phyloP scores from a whole-genome alignment of 208 protist species.

The Crithidia sp. region DNA sequence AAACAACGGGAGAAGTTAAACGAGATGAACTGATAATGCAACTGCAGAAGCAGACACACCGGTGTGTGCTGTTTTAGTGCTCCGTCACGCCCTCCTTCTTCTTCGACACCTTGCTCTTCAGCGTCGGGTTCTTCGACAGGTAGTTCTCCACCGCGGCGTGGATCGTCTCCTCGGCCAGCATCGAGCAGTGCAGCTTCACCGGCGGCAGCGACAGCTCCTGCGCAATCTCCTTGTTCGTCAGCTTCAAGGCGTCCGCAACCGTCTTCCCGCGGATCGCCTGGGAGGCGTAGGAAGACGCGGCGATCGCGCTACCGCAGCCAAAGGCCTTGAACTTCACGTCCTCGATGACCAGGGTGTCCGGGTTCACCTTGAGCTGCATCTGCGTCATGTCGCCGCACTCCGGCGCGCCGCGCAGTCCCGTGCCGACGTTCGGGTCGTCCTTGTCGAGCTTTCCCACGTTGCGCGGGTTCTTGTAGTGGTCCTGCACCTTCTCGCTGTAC shows the following conservation, averaged over 20 bases:
- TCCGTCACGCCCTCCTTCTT: slow-evolving; percentile 17
- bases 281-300: slow-evolving; percentile 97
- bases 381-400: slow-evolving; percentile 99
- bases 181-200: slow-evolving; percentile 99
- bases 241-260: slow-evolving; percentile 94
- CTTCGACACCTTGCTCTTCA: slow-evolving; percentile 88
- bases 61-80: slow-evolving; percentile 1
- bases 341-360: slow-evolving; percentile 90
- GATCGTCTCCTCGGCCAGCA: slow-evolving; percentile 99
- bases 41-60: too few relatives aligned
- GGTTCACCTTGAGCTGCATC: slow-evolving; percentile 97
- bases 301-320: slow-evolving; percentile 99
- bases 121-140: slow-evolving; percentile 92
- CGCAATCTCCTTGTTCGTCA: slow-evolving; percentile 99
- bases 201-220: slow-evolving; percentile 98
- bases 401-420: slow-evolving; percentile 97
- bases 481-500: slow-evolving; percentile 97
- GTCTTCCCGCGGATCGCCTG: slow-evolving; percentile 98
- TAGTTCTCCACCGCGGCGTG: slow-evolving; percentile 98
- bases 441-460: slow-evolving; percentile 98
- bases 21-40: too few relatives aligned
- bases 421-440: slow-evolving; percentile 95
- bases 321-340: slow-evolving; percentile 99
- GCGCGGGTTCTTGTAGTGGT: slow-evolving; percentile 99
- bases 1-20: too few relatives aligned